Base-by-base conservation (phyloP, 192 early-diverging fungal genomes). In the Dissophora globulifera region DNA sequence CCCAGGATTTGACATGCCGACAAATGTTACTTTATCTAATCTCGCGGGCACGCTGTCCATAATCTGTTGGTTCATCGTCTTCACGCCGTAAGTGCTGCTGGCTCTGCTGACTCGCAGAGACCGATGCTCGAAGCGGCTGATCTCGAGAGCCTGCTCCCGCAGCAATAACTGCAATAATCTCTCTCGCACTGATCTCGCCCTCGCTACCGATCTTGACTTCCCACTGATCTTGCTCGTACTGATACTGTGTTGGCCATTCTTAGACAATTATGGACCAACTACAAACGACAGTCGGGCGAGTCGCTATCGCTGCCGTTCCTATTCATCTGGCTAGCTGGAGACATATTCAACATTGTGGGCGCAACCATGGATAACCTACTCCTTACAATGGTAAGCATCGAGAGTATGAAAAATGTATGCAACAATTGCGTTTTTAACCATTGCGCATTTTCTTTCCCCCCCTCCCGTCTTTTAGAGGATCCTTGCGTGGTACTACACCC, bases 201-300 rank as follows among this genome's bases (percentile, higher is more conserved):
- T n/a, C n/a, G n/a, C n/a, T n/a, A n/a, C n/a, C n/a, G n/a, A n/a
- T n/a, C n/a, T n/a, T n/a, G n/a, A n/a, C n/a, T n/a, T n/a, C n/a
- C n/a, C n/a, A n/a, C n/a, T n/a, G n/a, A n/a, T n/a, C n/a, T n/a
- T n/a, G n/a, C n/a, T n/a, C n/a, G n/a, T n/a, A n/a, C n/a, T n/a
- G n/a, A n/a, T 17, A 30, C n/a, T n/a, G 10, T 23, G 5, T n/a
- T 38, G 25, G 8, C 8, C 27, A 38, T n/a, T n/a, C n/a, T n/a
- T 47, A 90, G 89, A 11, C 92, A 95, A 84, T 69, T 95, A 19
- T 89, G 78, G 57, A 80, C 86, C 45, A 95, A 93, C 79, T 93
- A 93, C 79, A 69, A 78, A 64, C 84, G 89, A 25, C 89, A 92
- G 63, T 91, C 86, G 47, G 90, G 91, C 30, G 90, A 91, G 43